Evolutionary conservation across 257 asterid species (phyloP).

Genomic region (Przewalskia tangutica): DNA sequence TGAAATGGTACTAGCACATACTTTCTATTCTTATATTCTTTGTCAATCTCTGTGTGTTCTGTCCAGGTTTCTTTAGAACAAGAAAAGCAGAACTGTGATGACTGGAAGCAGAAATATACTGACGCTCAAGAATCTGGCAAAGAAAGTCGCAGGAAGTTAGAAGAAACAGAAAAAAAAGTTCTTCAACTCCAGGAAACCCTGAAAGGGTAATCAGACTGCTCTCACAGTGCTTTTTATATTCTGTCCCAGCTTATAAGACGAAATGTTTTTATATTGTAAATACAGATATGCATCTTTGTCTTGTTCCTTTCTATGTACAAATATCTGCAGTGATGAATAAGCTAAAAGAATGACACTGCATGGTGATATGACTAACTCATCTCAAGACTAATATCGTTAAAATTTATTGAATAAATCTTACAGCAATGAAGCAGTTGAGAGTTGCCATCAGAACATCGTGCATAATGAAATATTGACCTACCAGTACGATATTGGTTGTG

Average conservation of each 20-base stretch:
- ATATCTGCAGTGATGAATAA: neutral
- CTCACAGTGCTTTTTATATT: neutral
- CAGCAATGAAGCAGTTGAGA: conserved; percentile 1
- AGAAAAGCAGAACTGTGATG: conserved; percentile 46
- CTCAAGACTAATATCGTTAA: neutral
- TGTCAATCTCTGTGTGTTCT: neutral
- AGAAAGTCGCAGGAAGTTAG: conserved; percentile 56
- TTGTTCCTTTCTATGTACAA: neutral
- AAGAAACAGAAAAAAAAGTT: conserved; percentile 63
- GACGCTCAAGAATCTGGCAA: conserved; percentile 48
- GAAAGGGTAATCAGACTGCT: conserved; percentile 51
- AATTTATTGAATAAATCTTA: neutral
- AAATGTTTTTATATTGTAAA: neutral
- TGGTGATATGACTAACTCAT: neutral
- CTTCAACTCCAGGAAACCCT: conserved; percentile 74
- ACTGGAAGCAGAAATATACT: conserved; percentile 49
- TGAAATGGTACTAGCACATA: neutral
- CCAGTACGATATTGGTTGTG: neutral
- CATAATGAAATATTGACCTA: neutral
- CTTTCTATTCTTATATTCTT: neutral
- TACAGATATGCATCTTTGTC: neutral
- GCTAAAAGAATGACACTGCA: neutral
- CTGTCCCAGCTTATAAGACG: neutral
- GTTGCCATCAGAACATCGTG: neutral
- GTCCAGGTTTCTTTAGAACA: conserved; percentile 51